Evolutionary conservation across 2,329 filamentous ascomycete species (phyloP).

Genomic region (Shiraia bambusicola): DNA sequence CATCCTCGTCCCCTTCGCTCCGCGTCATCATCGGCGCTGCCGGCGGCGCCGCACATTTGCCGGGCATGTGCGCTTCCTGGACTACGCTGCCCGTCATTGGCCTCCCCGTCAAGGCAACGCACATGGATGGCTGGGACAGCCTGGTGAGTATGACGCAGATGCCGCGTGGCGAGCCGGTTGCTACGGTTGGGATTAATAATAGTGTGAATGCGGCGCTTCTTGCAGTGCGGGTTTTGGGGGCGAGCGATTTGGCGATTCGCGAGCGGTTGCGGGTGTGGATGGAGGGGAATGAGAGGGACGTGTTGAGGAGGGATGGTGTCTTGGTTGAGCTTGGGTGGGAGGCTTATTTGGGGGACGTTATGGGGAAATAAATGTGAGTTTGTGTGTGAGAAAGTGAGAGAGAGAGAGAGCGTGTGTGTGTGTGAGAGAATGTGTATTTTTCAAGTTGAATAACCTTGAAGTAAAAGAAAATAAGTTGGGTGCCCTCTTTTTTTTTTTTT

Average conservation of each 20-base stretch:
- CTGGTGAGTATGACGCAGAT: conserved; percentile 56
- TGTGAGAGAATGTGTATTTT: no score
- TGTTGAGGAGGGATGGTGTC: conserved; percentile 62
- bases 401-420: no score
- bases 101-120: conserved; percentile 52
- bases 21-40: conserved; percentile 53
- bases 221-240: conserved; percentile 48
- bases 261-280: conserved; percentile 63
- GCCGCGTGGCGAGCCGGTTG: conserved; percentile 50
- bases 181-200: conserved; percentile 51
- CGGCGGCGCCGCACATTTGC: conserved; percentile 54
- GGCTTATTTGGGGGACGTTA: conserved; percentile 53
- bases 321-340: conserved; percentile 60
- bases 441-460: no score
- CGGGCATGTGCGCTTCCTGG: conserved; percentile 55
- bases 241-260: conserved; percentile 56
- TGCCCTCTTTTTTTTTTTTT: no score
- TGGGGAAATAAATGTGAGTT: conserved; percentile 33
- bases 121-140: conserved; percentile 53
- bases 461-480: no score
- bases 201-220: conserved; percentile 50
- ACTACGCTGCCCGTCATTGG: conserved; percentile 55
- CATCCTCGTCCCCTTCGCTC: conserved; percentile 41
- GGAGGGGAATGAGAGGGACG: conserved; percentile 62
- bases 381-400: no score